Evolutionary conservation across 768 basidiomycete genomes (phyloP), one percentile per base, ranked within the genome.

Genomic region (Vararia minispora): DNA sequence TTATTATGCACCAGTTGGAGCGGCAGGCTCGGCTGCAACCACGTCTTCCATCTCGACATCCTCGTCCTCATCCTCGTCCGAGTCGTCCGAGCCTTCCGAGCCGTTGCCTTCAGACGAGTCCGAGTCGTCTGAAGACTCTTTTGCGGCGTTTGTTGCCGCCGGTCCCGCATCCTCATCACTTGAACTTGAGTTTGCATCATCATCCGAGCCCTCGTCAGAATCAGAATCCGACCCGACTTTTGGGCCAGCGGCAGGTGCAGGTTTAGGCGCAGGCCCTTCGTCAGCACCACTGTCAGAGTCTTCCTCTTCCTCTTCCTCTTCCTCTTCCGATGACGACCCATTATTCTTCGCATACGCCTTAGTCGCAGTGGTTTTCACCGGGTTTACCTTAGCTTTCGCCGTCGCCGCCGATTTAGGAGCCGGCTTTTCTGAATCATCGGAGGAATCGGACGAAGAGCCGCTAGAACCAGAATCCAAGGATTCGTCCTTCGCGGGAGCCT

Each of bases 11-110:
- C 22, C 28, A 24, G 59, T 39, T 32, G 40, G 39, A 35, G 41
- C 23, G 13, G 34, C 56, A 40, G 61, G 47, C 31, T 59, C 49
- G 6, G 54, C 36, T 13, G 62, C 58, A 39, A 10, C 16, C 11
- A 36, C 41, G 42, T 75, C 71, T 18, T 58, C 65, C 72, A 79
- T 80, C 49, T 78, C 69, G 14, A 69, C 74, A 51, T 80, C 78
- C 13, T 63, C 63, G 43, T 72, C 69, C 16, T 65, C 64, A 18
- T 66, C 66, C 33, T 58, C 50, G n/a, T 49, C 42, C 40, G 45
- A 33, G 43, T 58, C 47, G 27, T 51, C 48, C 28, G 29, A 33
- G 24, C n/a, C n/a, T n/a, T n/a, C n/a, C n/a, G n/a, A n/a, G n/a
- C n/a, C n/a, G n/a, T n/a, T n/a, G n/a, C n/a, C n/a, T n/a, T n/a